These are phyloP conservation scores for Botrytis medusae DNA, from an alignment of 2,329 filamentous ascomycete species.

Conservation along the genomic window DNA sequence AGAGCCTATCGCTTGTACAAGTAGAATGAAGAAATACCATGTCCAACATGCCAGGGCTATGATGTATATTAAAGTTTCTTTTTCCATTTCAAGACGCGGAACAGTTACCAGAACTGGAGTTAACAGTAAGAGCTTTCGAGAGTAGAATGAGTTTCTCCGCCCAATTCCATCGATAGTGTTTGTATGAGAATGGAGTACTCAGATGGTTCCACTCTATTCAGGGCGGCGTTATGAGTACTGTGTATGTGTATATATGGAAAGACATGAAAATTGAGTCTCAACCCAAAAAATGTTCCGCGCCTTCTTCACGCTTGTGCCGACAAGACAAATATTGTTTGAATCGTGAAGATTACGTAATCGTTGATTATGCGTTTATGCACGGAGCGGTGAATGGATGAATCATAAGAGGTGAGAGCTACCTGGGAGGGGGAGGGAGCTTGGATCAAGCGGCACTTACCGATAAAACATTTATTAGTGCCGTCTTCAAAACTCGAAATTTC, in stretches of 20 bases:
- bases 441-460: neutral
- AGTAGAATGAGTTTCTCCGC: neutral
- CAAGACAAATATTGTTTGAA: neutral
- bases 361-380: neutral
- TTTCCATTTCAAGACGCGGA: constrained; percentile 20
- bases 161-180: neutral
- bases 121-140: neutral
- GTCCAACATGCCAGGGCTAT: constrained; percentile 50
- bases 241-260: neutral
- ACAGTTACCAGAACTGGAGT: neutral
- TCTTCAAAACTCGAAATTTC: constrained; percentile 4
- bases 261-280: neutral
- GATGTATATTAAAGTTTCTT: constrained; percentile 29
- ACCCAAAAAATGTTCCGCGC: neutral
- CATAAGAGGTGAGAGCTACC: no score
- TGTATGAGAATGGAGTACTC: no score
- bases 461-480: neutral
- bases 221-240: neutral
- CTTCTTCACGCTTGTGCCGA: neutral
- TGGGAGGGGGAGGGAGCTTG: neutral
- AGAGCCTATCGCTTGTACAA: constrained; percentile 57
- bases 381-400: no score
- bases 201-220: neutral
- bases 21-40: constrained; percentile 54
- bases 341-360: neutral